These are phyloP conservation scores for Aspergillus indologenus DNA, from an alignment of 495 filamentous ascomycete species.

Conservation along the genomic window DNA sequence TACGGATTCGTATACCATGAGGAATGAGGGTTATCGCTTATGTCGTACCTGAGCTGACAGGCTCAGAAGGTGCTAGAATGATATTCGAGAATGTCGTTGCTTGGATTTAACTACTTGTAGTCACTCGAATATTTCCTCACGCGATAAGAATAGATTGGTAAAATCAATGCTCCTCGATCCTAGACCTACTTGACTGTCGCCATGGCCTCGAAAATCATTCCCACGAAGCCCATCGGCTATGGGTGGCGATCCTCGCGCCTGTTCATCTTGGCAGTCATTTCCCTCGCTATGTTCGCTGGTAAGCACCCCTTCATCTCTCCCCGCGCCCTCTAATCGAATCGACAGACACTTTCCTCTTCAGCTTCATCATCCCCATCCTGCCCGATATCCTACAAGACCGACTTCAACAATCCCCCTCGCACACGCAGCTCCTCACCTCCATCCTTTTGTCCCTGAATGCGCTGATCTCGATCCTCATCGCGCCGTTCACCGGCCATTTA, in stretches of 20 bases:
- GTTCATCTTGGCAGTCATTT: not conserved
- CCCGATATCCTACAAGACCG: constrained; percentile 6
- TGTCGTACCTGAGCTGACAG: not conserved
- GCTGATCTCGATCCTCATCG: constrained; percentile 13
- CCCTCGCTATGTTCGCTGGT: not conserved
- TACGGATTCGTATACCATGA: not conserved
- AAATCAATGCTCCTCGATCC: too few species aligned
- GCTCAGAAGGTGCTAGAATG: too few species aligned
- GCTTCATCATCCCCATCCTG: constrained; percentile 23
- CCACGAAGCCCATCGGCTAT: not conserved
- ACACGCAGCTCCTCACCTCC: too few species aligned
- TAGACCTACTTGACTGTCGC: too few species aligned
- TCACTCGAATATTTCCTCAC: too few species aligned
- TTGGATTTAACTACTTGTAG: too few species aligned
- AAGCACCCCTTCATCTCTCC: not conserved
- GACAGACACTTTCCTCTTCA: constrained; percentile 22
- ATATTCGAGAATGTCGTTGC: too few species aligned
- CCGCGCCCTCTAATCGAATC: not conserved
- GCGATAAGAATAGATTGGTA: too few species aligned
- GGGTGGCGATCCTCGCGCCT: too few species aligned
- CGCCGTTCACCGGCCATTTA: constrained; percentile 15
- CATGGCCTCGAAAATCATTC: not conserved
- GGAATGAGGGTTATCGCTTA: not conserved
- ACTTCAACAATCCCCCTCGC: too few species aligned
- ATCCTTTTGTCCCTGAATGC: not conserved